Evolutionary conservation across 2,329 filamentous ascomycete species (phyloP), one percentile per base, ranked within the genome.

Genomic region (Microascus cirrosus): DNA sequence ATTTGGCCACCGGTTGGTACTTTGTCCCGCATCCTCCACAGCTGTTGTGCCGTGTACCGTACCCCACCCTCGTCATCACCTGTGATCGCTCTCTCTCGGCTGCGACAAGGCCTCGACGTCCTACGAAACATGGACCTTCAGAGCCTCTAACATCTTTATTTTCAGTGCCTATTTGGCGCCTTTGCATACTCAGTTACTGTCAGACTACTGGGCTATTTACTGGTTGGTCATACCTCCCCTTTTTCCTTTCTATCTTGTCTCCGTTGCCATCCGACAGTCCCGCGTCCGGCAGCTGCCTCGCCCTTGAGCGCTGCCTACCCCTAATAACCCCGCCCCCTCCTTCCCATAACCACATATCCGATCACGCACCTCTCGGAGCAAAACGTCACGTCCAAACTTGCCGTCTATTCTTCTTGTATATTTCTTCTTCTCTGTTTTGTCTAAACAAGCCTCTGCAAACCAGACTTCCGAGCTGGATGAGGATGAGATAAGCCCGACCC

Each of bases 191-290:
- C 25, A 20, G 22, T 56, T 34, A 34, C 28, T 51, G 20, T n/a
- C 25, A 24, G 42, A 24, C 25, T 22, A n/a, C 55, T 56, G 32
- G 20, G 11, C 35, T 28, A 32, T 25, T 32, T 42, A 56, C 55
- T 36, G 55, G 55, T 56, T 56, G 55, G 55, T 54, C 54, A 22
- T 20, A 24, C 32, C 50, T 56, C 58, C 50, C 36, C 48, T 36
- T 56, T 42, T 56, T 55, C 50, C 13, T 32, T 50, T 50, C 45
- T 50, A 2, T 22, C 45, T 22, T 24, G 20, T 12, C 10, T 7
- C 45, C 11, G 24, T 18, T 28, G n/a, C 22, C 53, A 22, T 53
- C 42, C 48, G n/a, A 24, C 13, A 22, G 32, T 36, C 52, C 11
- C 20, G 50, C 24, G 7, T 54, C 11, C 13, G 3, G 36, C 24